Conservation (phyloP, 805 yeast species). For the Saccharomyces eubayanus region DNA sequence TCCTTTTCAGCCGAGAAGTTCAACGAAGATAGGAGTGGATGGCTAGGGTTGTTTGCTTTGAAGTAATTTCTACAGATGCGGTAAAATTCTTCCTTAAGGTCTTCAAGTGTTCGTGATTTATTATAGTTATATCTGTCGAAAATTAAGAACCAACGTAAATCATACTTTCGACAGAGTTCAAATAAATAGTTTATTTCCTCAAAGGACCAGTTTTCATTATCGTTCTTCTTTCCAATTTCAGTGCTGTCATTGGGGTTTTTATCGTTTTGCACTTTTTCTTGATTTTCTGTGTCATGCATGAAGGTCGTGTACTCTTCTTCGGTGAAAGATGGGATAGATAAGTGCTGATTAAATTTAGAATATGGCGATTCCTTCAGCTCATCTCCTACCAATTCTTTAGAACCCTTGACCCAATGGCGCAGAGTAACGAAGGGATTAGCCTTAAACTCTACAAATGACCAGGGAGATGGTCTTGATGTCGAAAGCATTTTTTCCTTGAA, state of each 20-base stretch:
- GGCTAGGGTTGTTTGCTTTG: slow-evolving; percentile 35
- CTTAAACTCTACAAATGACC: slow-evolving; percentile 63
- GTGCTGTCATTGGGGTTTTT: slow-evolving; percentile 6
- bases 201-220: slow-evolving; percentile 47
- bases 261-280: slow-evolving; percentile 11
- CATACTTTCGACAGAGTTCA: slow-evolving; percentile 50
- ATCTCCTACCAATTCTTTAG: slow-evolving; percentile 36
- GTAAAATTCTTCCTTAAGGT: slow-evolving; percentile 76
- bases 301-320: slow-evolving; percentile 50
- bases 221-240: slow-evolving; percentile 10
- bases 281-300: slow-evolving; percentile 33
- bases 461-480: slow-evolving; percentile 63
- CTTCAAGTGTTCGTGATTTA: slow-evolving; percentile 53
- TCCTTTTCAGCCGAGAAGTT: slow-evolving; percentile 67
- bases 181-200: slow-evolving; percentile 77
- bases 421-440: slow-evolving; percentile 50
- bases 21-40: slow-evolving; percentile 53
- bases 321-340: slow-evolving; percentile 63
- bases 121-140: slow-evolving; percentile 45
- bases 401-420: slow-evolving; percentile 83
- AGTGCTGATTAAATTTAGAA: slow-evolving; percentile 61
- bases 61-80: slow-evolving; percentile 52
- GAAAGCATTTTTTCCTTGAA: slow-evolving; percentile 59
- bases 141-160: slow-evolving; percentile 54
- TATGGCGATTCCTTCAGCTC: slow-evolving; percentile 43